Percentiles rank a stretch among this genome's conserved stretches.
These are phyloP conservation scores for Sporothrix schenckii DNA, from an alignment of 2,329 filamentous ascomycete species.

Conservation along the genomic window DNA sequence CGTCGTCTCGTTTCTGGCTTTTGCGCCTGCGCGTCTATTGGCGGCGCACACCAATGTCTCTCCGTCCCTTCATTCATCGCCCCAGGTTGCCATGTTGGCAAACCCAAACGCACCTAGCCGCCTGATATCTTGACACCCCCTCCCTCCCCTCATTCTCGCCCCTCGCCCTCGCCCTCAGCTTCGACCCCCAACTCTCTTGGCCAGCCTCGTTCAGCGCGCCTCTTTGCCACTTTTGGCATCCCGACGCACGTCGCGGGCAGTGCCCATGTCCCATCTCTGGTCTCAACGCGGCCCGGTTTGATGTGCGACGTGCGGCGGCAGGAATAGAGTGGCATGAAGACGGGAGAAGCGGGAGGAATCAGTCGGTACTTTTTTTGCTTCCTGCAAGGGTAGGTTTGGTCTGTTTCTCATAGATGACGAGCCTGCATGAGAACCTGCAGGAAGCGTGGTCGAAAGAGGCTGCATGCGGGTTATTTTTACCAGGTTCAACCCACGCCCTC, in stretches of 20 bases:
- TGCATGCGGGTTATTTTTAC: slow-evolving; percentile 21
- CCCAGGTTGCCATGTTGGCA: neutral
- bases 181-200: neutral
- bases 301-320: neutral
- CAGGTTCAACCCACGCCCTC: neutral
- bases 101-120: slow-evolving; percentile 5
- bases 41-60: neutral
- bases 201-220: neutral
- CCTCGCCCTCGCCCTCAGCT: neutral
- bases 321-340: neutral
- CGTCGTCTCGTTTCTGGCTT: neutral
- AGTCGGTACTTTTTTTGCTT: neutral
- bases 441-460: neutral
- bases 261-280: neutral
- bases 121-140: slow-evolving; percentile 1
- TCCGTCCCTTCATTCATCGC: neutral
- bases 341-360: neutral
- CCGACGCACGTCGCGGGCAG: neutral
- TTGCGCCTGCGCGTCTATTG: slow-evolving; percentile 14
- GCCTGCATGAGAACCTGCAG: slow-evolving; percentile 4
- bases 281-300: neutral
- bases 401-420: neutral
- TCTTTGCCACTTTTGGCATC: slow-evolving; percentile 13
- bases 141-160: neutral
- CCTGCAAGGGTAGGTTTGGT: neutral